Percentiles rank a stretch among this genome's conserved stretches.
These are phyloP conservation scores for Castanopsis chinensis DNA, from an alignment of 306 rosid genomes.

Conservation along the genomic window DNA sequence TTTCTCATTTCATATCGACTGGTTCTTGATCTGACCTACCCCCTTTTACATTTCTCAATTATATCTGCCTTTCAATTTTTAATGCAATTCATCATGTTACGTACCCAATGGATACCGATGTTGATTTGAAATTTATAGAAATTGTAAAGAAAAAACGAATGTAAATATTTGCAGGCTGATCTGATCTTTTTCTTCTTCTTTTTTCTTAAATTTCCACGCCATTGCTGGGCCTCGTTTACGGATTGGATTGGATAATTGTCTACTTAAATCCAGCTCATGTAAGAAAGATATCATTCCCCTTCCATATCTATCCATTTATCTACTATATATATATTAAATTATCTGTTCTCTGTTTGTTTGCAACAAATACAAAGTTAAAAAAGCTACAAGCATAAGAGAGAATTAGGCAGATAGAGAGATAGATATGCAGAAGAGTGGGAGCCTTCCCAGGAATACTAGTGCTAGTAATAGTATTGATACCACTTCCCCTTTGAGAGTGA, in stretches of 20 bases:
- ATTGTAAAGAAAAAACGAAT: not conserved
- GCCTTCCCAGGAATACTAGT: constrained; percentile 56
- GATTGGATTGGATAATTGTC: not conserved
- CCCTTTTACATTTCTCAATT: not conserved
- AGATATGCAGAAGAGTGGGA: constrained; percentile 74
- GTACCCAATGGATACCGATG: not conserved
- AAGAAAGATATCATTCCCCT: not conserved
- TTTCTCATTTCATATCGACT: not conserved
- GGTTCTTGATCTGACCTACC: constrained; percentile 1
- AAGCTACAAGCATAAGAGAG: not conserved
- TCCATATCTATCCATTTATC: not conserved
- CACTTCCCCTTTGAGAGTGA: constrained; percentile 49
- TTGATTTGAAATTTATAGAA: not conserved
- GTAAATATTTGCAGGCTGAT: not conserved
- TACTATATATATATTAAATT: not conserved
- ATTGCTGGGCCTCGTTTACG: not conserved
- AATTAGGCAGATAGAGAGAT: not conserved
- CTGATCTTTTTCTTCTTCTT: not conserved
- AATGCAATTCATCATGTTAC: not conserved
- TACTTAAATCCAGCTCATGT: constrained; percentile 2
- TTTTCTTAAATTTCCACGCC: not conserved
- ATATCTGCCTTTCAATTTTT: not conserved
- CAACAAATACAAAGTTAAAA: constrained; percentile 20
- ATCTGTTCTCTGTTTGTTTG: constrained; percentile 6
- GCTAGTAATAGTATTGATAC: constrained; percentile 19